Evolutionary conservation across 108 stramenopile species (phyloP).

Genomic region (Fragilaria crotonensis): DNA sequence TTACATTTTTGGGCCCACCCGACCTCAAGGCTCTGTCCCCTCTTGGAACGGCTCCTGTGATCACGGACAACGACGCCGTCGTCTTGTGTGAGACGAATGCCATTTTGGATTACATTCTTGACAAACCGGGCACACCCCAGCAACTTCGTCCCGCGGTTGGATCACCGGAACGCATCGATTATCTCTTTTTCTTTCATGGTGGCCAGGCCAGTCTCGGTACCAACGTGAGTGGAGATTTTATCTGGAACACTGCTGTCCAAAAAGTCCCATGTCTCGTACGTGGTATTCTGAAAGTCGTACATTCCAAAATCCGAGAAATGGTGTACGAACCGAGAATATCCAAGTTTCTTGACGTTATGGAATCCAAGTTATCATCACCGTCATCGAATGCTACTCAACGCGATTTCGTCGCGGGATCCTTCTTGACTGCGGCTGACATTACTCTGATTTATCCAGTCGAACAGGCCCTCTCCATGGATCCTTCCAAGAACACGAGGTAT

Average conservation of each 20-base stretch:
- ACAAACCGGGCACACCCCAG: neutral
- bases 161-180: conserved; percentile 6
- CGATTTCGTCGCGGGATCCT: conserved; percentile 7
- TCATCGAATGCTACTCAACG: too few species aligned
- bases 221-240: conserved; percentile 1
- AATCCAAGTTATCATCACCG: conserved; percentile 1
- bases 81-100: conserved; percentile 14
- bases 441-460: conserved; percentile 11
- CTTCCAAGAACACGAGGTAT: neutral
- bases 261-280: conserved; percentile 3
- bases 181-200: conserved; percentile 12
- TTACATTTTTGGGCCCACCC: conserved; percentile 1
- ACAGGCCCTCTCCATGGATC: neutral
- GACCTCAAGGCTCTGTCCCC: conserved; percentile 12
- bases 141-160: conserved; percentile 3
- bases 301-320: neutral
- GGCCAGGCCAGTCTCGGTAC: neutral
- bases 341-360: conserved; percentile 1
- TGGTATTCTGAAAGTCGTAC: neutral
- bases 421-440: conserved; percentile 14
- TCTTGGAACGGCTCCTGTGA: conserved; percentile 9
- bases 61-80: conserved; percentile 3
- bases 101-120: conserved; percentile 13
- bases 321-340: conserved; percentile 1
- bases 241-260: neutral